Base-by-base conservation (phyloP, 2,329 filamentous ascomycete species). In the Coniochaeta prunicola region DNA sequence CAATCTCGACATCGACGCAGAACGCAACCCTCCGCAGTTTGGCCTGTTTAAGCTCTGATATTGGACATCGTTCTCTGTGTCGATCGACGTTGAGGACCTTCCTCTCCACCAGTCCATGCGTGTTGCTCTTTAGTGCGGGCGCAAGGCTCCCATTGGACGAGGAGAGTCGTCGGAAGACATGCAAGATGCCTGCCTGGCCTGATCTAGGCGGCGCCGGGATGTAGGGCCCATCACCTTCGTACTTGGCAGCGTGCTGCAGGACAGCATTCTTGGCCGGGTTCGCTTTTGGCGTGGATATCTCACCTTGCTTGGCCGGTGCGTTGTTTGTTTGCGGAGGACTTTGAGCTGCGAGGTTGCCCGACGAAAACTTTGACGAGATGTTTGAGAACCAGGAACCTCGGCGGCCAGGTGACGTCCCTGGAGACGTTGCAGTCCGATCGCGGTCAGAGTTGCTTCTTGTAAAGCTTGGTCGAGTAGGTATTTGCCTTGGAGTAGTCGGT, bases 1-100 rank as follows among this genome's bases (percentile, higher is more conserved):
- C 93, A 68, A 99, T 96, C 72, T 99, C 94, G 4, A 99, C 92
- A 68, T 99, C 94, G 2, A 99, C 94, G 66, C 91, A 96, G 69
- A 99, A 99, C 0, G 93, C 90, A 0, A 99, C 94, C 57, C 92
- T 85, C 58, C 91, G 84, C 60, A 99, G 74, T 70, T 94, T 96
- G 55, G 85, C 84, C 67, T 88, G 85, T 64, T 92, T 87, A 53
- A 99, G 78, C 64, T 96, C 92, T 4, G 84, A 77, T 31, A 97
- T 85, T 26, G 84, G 81, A 70, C 91, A 96, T 63, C 94, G 80
- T 68, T 93, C 87, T 45, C 94, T 84, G 64, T 88, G 82, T 9
- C 77, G 85, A 69, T 97, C 91, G 50, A 97, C 80, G 68, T 99
- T 99, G 76, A 97, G 77, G 8, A 96, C 80, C 64, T 80, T 85